Evolutionary conservation across 768 basidiomycete genomes (phyloP).

Genomic region (Sistotremastrum suecicum): DNA sequence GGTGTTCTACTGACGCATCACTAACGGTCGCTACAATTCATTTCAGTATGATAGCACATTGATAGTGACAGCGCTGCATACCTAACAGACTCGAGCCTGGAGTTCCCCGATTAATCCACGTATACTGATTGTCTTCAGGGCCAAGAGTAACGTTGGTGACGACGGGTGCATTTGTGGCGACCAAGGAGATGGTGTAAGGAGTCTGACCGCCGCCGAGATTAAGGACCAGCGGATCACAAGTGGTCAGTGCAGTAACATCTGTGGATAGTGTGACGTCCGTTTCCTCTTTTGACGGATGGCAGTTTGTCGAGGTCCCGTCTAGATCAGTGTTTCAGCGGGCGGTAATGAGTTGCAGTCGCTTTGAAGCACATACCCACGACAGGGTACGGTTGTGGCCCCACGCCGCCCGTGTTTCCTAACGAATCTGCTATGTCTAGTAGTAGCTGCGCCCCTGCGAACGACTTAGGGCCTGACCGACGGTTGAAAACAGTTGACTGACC

Average conservation of each 20-base stretch:
- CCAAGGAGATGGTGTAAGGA: constrained; percentile 31
- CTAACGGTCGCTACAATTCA: constrained; percentile 20
- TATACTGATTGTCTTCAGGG: constrained; percentile 22
- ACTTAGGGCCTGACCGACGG: too few relatives aligned
- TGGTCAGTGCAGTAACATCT: constrained; percentile 13
- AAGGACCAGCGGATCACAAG: constrained; percentile 35
- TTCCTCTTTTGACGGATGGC: too few relatives aligned
- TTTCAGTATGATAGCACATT: neutral
- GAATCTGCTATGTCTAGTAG: constrained; percentile 31
- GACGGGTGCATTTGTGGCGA: constrained; percentile 21
- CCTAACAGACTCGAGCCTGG: constrained; percentile 26
- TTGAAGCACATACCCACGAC: constrained; percentile 20
- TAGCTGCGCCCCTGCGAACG: constrained; percentile 25
- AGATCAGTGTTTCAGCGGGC: too few relatives aligned
- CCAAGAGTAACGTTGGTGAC: constrained; percentile 29
- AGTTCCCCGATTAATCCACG: constrained; percentile 28
- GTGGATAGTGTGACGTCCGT: neutral
- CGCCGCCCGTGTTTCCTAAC: constrained; percentile 26
- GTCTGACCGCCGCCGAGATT: constrained; percentile 27
- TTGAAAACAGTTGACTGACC: constrained; percentile 18
- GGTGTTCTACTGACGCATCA: constrained; percentile 25
- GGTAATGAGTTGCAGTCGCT: too few relatives aligned
- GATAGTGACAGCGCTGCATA: constrained; percentile 11
- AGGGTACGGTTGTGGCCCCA: constrained; percentile 20
- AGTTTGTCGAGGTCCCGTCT: too few relatives aligned